A percentile compares a stretch with the other conserved stretches of the same genome.
These are phyloP conservation scores for Tolypocladium amazonense DNA, from an alignment of 2,329 filamentous ascomycete genomes.

Conservation along the genomic window DNA sequence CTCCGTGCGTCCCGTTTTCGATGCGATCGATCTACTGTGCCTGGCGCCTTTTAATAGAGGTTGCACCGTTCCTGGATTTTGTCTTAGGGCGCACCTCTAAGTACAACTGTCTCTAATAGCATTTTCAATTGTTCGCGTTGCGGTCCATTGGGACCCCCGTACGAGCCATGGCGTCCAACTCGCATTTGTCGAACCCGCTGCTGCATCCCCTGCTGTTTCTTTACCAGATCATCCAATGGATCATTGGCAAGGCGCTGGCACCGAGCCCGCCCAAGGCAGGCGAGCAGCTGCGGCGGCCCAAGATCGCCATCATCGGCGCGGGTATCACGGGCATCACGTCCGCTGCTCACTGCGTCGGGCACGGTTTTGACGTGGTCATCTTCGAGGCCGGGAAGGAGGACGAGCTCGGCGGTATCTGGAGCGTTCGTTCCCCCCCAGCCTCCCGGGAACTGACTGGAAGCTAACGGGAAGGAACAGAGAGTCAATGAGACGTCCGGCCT, in stretches of 20 bases:
- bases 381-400: conserved; percentile 63
- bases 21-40: neutral
- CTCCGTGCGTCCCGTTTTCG: neutral
- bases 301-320: conserved; percentile 58
- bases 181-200: conserved; percentile 26
- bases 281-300: conserved; percentile 47
- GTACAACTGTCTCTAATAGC: neutral
- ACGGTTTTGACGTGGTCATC: conserved; percentile 72
- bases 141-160: neutral
- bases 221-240: conserved; percentile 55
- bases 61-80: neutral
- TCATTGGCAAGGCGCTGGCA: conserved; percentile 54
- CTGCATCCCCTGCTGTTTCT: conserved; percentile 48
- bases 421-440: conserved; percentile 33
- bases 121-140: neutral
- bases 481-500: conserved; percentile 76
- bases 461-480: conserved; percentile 30
- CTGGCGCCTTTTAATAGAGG: neutral
- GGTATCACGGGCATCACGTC: conserved; percentile 68
- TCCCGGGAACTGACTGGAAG: neutral
- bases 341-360: conserved; percentile 72
- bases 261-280: conserved; percentile 56
- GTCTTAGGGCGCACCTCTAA: too few species aligned
- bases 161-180: conserved; percentile 19
- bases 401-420: conserved; percentile 71